A percentile compares a stretch with the other conserved stretches of the same genome.
phyloP scores from a whole-genome alignment of 1,284 basidiomycete species.

The Pisolithus thermaeus region DNA sequence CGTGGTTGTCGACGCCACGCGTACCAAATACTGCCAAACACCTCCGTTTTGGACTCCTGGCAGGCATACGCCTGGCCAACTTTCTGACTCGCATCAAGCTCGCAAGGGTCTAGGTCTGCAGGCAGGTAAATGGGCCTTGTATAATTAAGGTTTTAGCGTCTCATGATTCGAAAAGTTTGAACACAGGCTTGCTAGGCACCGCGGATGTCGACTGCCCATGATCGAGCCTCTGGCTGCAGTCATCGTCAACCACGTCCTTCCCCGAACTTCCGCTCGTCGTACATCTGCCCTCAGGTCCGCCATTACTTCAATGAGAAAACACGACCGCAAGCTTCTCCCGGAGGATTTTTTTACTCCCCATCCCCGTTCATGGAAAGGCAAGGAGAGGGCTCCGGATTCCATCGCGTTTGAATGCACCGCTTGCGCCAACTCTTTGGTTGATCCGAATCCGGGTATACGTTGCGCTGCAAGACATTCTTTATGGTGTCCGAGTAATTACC shows the following conservation, averaged over 20 bases:
- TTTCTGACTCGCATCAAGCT: neutral
- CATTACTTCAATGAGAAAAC: constrained; percentile 20
- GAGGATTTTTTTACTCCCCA: constrained; percentile 51
- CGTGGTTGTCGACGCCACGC: neutral
- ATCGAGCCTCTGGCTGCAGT: constrained; percentile 25
- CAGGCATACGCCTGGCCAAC: neutral
- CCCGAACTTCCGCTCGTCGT: constrained; percentile 12
- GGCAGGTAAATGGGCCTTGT: neutral
- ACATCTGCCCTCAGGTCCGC: constrained; percentile 16
- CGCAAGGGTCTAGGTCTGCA: neutral
- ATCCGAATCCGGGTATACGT: constrained; percentile 34
- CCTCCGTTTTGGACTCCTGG: neutral
- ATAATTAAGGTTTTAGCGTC: neutral
- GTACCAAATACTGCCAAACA: neutral
- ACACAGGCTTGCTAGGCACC: constrained; percentile 2
- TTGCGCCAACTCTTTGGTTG: constrained; percentile 10
- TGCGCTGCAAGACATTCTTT: constrained; percentile 37
- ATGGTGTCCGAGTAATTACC: constrained; percentile 22
- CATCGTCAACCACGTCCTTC: constrained; percentile 13
- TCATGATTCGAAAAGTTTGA: neutral
- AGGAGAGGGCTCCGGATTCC: constrained; percentile 37
- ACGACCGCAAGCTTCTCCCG: constrained; percentile 28
- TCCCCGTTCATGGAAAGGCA: constrained; percentile 45
- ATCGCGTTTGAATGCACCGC: constrained; percentile 26
- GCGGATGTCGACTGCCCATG: constrained; percentile 20